These are phyloP conservation scores for Flaveria linearis DNA, from an alignment of 129 eudicot genomes.

Conservation along the genomic window DNA sequence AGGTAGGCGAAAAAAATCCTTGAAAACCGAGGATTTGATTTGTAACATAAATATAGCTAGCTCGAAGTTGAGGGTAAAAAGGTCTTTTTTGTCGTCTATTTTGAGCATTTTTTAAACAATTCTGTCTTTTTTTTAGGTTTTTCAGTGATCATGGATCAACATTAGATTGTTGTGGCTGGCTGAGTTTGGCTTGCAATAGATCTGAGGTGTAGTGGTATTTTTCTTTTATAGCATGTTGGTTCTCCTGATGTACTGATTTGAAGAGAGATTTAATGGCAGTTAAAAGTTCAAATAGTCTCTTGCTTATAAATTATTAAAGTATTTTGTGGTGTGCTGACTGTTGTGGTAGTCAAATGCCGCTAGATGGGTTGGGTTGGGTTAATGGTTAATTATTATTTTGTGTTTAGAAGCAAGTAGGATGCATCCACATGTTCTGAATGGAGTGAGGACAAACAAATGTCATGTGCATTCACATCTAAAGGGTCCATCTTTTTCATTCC, in stretches of 20 bases:
- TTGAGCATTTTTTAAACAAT: constrained; percentile 13
- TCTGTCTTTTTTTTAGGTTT: constrained; percentile 29
- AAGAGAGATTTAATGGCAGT: constrained; percentile 35
- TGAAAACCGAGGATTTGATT: constrained; percentile 48
- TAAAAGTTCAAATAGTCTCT: constrained; percentile 34
- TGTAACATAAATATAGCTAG: constrained; percentile 79
- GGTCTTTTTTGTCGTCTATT: constrained; percentile 26
- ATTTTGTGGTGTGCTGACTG: not conserved
- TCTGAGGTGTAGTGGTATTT: constrained; percentile 51
- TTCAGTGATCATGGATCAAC: constrained; percentile 28
- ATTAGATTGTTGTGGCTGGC: constrained; percentile 44
- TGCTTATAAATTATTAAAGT: not conserved
- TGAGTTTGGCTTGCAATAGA: constrained; percentile 37
- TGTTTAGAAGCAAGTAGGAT: not conserved
- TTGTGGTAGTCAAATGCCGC: not conserved
- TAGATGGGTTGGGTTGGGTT: too few species aligned
- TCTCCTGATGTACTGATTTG: constrained; percentile 31
- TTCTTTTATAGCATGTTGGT: constrained; percentile 26
- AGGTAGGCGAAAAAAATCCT: constrained; percentile 71
- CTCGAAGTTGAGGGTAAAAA: constrained; percentile 56
- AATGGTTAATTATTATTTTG: too few species aligned
- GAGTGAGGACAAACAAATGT: constrained; percentile 42
- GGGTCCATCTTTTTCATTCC: constrained; percentile 32
- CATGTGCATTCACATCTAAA: constrained; percentile 40
- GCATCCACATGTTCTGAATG: constrained; percentile 33